Evolutionary conservation across 352 stramenopile genomes (phyloP), one percentile per base, ranked within the genome.

Genomic region (Pythium coloratum): DNA sequence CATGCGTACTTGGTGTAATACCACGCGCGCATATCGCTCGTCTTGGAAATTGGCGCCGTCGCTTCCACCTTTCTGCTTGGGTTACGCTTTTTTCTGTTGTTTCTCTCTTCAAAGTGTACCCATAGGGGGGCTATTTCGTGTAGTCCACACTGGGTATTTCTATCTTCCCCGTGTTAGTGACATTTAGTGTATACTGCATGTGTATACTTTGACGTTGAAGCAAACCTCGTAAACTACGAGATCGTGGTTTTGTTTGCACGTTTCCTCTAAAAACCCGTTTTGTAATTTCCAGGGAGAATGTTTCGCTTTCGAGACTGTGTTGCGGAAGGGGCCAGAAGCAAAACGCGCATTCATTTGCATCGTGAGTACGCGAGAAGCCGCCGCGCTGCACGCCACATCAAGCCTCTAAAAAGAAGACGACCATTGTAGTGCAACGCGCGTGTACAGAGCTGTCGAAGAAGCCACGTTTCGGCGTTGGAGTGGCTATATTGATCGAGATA

Each of bases 1-100:
- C 14, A 3, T 16, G 36, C 76, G 36, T 62, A 90, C 82, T 83
- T 90, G 34, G 76, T 79, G 71, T 91, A 91, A 71, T 82, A 90
- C 81, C 85, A 93, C 65, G 85, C 82, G 47, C 84, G 81, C 85
- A 93, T 93, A 38, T 13, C 30, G 2, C 34, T 51, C 51, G 38
- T 24, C 40, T 49, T 13, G 40, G 18, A 24, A 9, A 16, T 13
- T 13, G 40, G 24, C 9, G 40, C 40, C 20, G 50, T 60, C 42
- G 64, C n/a, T 51, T 54, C 28, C 24, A 40, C 30, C 56, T 56
- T 55, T 64, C 18, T 56, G 33, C 34, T 59, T 12, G 6, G 16
- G 54, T 59, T 32, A 32, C 18, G 20, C 32, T 26, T 59, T 24
- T 44, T 30, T 32, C 5, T 47, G 46, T 7, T 54, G 46, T 32